Evolutionary conservation across 73 alveolate species (phyloP).

Genomic region (Paramecium sonneborni): DNA sequence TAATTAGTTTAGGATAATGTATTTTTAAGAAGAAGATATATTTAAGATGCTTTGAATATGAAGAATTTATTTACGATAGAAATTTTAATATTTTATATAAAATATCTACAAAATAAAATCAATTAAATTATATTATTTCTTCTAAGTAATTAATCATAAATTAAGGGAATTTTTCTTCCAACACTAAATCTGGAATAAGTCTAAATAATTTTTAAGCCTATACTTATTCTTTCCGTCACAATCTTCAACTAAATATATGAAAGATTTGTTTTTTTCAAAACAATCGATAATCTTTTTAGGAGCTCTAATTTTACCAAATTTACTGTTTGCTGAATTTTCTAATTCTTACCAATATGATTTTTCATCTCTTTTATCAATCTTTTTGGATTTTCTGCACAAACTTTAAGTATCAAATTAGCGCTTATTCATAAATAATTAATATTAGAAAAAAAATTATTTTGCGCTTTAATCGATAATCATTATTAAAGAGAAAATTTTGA

Average conservation of each 20-base stretch:
- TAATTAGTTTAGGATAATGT: no score
- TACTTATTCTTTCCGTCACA: slow-evolving; percentile 4
- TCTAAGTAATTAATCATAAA: slow-evolving; percentile 33
- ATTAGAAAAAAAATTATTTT: not conserved
- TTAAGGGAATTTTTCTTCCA: slow-evolving; percentile 39
- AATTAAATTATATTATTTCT: not conserved
- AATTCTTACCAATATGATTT: slow-evolving; percentile 15
- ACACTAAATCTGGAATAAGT: slow-evolving; percentile 8
- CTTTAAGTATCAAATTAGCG: slow-evolving; percentile 15
- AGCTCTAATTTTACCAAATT: not conserved
- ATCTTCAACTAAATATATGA: slow-evolving; percentile 14
- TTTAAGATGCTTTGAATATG: no score
- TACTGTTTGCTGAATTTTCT: not conserved
- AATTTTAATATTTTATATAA: no score
- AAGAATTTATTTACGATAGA: no score
- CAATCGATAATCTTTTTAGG: slow-evolving; percentile 26
- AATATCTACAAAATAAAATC: not conserved
- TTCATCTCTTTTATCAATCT: not conserved
- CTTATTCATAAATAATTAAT: not conserved
- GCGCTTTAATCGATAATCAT: not conserved
- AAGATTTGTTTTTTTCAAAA: slow-evolving; percentile 25
- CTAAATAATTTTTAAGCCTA: not conserved
- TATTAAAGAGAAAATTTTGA: not conserved
- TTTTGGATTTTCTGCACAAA: slow-evolving; percentile 19
- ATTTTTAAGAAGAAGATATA: no score